Base-by-base conservation (phyloP, 352 stramenopile genomes). In the Phytophthora brassicae region DNA sequence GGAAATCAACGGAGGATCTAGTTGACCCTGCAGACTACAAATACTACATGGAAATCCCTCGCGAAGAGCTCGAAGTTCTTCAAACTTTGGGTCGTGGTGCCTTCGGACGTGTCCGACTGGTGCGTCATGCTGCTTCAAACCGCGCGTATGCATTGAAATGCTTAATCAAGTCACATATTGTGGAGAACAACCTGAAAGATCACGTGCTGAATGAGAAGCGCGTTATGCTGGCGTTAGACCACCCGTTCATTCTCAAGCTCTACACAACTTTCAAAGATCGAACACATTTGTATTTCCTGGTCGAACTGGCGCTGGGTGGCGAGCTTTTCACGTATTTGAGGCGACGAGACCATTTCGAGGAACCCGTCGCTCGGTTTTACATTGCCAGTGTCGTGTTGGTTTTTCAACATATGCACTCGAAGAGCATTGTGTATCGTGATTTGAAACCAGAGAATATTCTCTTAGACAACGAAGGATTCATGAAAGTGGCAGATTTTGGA, bases 261-360 rank as follows among this genome's bases (percentile, higher is more conserved):
- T 86, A 84, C 58, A 86, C 70, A 35, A 92, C 85, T 38, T 94
- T 96, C 74, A 92, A 97, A 68, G 91, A 98, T 70, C 82, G 76
- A 48, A 92, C 88, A 23, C 91, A 88, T 52, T 70, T 98, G 9
- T 98, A 96, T 60, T 84, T 98, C 58, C 70, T 98, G 0, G 79
- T 98, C n/a, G 93, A 98, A 49, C 88, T 96, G 14, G 89, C 96
- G 5, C 65, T 93, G 16, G 93, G 92, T 8, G 93, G 92, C 6
- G 93, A 98, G 65, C 79, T 98, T 6, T 98, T 97, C 75, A 97
- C 90, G 39, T 94, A 97, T 56, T 64, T 98, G 55, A 74, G 88
- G 6, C 76, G 83, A 7, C 69, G 58, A 33, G 81, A 92, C 31
- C 72, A 84, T 6, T 90, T 97, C 49, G 76, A 90, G 22, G 84